Base-by-base conservation (phyloP, 306 rosid species). In the Betula pendula region DNA sequence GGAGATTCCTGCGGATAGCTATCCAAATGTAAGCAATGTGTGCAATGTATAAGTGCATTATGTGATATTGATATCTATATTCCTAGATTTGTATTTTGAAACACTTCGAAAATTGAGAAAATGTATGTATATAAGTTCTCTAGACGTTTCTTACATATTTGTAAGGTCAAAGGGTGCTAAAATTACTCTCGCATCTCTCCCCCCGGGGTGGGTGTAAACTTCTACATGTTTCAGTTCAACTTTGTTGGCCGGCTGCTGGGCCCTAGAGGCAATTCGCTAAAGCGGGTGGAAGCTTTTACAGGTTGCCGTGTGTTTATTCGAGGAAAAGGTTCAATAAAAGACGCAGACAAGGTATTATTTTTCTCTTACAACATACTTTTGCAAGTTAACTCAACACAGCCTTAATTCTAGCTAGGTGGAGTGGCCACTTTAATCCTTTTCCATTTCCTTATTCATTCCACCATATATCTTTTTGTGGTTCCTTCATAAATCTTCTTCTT, bases 221-320 rank as follows among this genome's bases (percentile, higher is more conserved):
- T 58, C 35, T 22, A 33, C 35, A 40, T 70, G 75, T 77, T 75
- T 77, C 87, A 87, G 90, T 84, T 87, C 80, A 87, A 84, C 78
- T 87, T 87, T 80, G 82, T 87, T 72, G 90, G 90, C 51, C 81
- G 90, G 63, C 88, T 87, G 80, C 90, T 87, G 69, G 90, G 90
- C 22, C 90, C 90, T 33, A 81, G 90, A 52, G 90, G 90, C 45
- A 87, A 87, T 82, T 87, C 90, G 24, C 70, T 87, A 74, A 87
- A 82, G 86, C 69, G 88, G 52, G 90, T 87, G 52, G 90, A 87
- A 69, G 90, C 90, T 62, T 81, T 83, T 24, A 87, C 90, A 8
- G 90, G 88, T 77, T 87, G 90, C 60, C 90, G 90, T 40, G 90
- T 87, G 44, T 87, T 3, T 80, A 87, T 87, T 77, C 84, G 90